Evolutionary conservation across 345 rosid species (phyloP), one percentile per base, ranked within the genome.

Genomic region (Euphorbia pulcherrima): DNA sequence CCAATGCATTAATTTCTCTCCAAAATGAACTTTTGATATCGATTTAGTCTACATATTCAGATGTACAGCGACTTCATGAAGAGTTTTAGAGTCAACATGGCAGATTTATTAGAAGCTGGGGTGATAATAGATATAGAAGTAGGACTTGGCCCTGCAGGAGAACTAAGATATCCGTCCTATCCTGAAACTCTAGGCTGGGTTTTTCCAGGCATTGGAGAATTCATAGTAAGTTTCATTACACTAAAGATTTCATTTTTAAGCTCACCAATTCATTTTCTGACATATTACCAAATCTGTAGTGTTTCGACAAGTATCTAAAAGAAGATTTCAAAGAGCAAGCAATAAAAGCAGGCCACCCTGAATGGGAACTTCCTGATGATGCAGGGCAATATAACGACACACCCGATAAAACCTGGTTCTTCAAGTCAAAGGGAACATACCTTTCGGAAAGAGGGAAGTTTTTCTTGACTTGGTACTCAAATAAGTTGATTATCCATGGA

Each of bases 141-240:
- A 44, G 96, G 98, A 47, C 85, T 88, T 70, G 92, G 98, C 29
- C 92, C 97, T 5, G 88, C 91, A n/a, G 97, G 97, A 53, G 98
- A 92, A 78, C 88, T 90, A 10, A 82, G 98, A 63, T 90, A 90
- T 54, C 92, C 98, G 48, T 80, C 98, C 71, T 92, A 90, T 73
- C 88, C 91, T 1, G 67, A 71, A 78, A 83, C 72, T 62, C 92
- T 85, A 76, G 96, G 92, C 7, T 92, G 97, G 96, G 78, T 70
- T 40, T 92, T 81, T 71, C 93, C 98, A 14, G 96, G 97, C 33
- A 83, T 87, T 28, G 97, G 92, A 62, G 98, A 92, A 71, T 92
- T 90, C 63, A 95, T 85, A 89, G 95, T 86, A 68, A 69, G 60
- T 12, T 65, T 39, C 6, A 53, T 44, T 26, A 26, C 61, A 2